Percentiles rank a stretch among this genome's conserved stretches.
These are phyloP conservation scores for Backusella morwellensis DNA, from an alignment of 192 early-diverging fungal genomes.

Conservation along the genomic window DNA sequence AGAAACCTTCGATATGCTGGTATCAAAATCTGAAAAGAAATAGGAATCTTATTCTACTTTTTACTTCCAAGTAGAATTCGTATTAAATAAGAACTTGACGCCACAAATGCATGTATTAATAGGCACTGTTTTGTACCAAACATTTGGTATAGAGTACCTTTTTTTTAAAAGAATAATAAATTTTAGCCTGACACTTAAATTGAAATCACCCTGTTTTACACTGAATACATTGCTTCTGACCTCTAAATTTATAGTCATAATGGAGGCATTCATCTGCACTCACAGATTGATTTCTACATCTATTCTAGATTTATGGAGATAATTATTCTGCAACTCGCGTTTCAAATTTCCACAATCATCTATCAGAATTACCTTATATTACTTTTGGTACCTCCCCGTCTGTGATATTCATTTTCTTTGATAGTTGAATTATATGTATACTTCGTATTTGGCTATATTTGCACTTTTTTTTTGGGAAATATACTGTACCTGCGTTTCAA, in stretches of 20 bases:
- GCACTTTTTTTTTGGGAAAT: no score
- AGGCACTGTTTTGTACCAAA: not conserved
- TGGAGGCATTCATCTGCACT: not conserved
- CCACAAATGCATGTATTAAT: not conserved
- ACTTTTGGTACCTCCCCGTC: not conserved
- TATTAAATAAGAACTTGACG: not conserved
- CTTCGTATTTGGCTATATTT: not conserved
- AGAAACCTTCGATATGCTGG: slow-evolving; percentile 1
- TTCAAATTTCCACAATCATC: not conserved
- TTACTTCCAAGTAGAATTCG: not conserved
- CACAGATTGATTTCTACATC: not conserved
- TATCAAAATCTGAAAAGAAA: not conserved
- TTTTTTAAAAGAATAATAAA: not conserved
- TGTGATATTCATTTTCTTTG: not conserved
- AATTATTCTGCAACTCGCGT: not conserved
- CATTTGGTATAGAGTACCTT: not conserved
- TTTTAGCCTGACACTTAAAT: not conserved
- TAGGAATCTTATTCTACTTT: not conserved
- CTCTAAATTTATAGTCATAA: not conserved
- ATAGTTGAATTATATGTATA: not conserved
- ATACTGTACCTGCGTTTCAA: no score
- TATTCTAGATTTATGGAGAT: not conserved
- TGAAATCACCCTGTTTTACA: slow-evolving; percentile 9
- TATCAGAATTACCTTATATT: not conserved
- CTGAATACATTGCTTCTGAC: not conserved